Conservation (phyloP, 176 grass and related monocot genomes). For the Hordeum vulgare region DNA sequence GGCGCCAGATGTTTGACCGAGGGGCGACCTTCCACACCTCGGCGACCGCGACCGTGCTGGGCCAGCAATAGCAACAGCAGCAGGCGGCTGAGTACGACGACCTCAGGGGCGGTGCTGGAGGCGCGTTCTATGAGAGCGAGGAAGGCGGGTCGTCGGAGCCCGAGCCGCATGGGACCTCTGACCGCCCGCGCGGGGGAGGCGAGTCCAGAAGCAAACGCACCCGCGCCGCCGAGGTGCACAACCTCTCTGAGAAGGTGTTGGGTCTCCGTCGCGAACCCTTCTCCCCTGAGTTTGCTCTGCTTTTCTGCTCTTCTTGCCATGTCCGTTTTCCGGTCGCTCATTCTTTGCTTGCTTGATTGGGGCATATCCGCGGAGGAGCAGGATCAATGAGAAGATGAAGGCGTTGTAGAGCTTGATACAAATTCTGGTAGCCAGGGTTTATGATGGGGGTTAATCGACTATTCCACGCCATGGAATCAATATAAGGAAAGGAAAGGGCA, state of each 20-base stretch:
- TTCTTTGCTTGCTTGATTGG: neutral
- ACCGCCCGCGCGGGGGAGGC: slow-evolving; percentile 28
- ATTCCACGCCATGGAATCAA: no score
- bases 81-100: slow-evolving; percentile 13
- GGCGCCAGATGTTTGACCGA: slow-evolving; percentile 28
- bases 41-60: neutral
- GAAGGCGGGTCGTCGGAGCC: slow-evolving; percentile 42
- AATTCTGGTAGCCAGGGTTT: no score
- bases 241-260: slow-evolving; percentile 95
- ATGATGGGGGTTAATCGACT: no score
- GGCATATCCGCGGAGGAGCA: slow-evolving; percentile 75
- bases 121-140: slow-evolving; percentile 29
- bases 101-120: neutral
- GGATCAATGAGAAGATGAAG: slow-evolving; percentile 99
- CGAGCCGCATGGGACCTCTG: slow-evolving; percentile 19
- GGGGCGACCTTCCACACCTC: slow-evolving; percentile 6
- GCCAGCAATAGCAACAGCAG: neutral
- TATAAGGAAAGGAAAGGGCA: no score
- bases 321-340: neutral
- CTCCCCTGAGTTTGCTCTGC: neutral
- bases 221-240: slow-evolving; percentile 92
- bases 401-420: slow-evolving; percentile 90
- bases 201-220: slow-evolving; percentile 75
- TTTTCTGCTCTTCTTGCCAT: neutral
- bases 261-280: neutral